phyloP scores from a whole-genome alignment of 1,284 basidiomycete genomes.

The Ustilago tritici region DNA sequence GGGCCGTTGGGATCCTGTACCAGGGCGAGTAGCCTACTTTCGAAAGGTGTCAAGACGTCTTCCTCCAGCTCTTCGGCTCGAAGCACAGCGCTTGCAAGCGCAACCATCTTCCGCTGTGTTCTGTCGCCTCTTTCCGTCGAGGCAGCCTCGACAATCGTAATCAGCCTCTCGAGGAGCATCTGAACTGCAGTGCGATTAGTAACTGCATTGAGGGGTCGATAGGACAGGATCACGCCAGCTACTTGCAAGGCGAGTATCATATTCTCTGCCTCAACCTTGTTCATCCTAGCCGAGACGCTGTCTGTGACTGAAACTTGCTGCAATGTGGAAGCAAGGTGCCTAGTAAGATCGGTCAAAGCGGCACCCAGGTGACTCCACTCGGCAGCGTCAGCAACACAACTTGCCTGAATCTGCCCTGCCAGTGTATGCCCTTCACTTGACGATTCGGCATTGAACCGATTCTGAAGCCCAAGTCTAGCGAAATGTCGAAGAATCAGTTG shows the following conservation, averaged over 20 bases:
- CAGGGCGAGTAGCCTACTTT: conserved; percentile 21
- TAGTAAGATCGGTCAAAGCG: conserved; percentile 8
- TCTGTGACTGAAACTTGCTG: neutral
- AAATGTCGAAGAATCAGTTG: conserved; percentile 37
- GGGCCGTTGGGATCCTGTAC: conserved; percentile 9
- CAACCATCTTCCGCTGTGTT: neutral
- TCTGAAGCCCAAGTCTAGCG: conserved; percentile 19
- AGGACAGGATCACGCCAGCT: conserved; percentile 12
- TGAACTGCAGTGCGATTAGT: conserved; percentile 2
- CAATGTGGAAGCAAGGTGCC: neutral
- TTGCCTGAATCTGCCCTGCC: conserved; percentile 17
- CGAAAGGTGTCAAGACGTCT: conserved; percentile 21
- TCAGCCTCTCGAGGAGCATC: conserved; percentile 9
- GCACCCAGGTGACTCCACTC: conserved; percentile 9
- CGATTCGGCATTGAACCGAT: conserved; percentile 2
- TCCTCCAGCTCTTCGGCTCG: conserved; percentile 39
- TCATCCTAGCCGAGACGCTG: neutral
- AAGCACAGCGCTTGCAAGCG: conserved; percentile 21
- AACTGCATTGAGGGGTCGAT: conserved; percentile 14
- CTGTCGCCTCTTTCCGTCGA: neutral
- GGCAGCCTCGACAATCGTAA: conserved; percentile 22
- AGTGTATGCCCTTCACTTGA: neutral
- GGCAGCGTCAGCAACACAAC: neutral
- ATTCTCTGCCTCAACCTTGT: neutral
- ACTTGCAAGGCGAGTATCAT: conserved; percentile 19